Percentiles rank a stretch among this genome's conserved stretches.
Conservation (phyloP, 108 stramenopile species). For the Conticribra guillardii region DNA sequence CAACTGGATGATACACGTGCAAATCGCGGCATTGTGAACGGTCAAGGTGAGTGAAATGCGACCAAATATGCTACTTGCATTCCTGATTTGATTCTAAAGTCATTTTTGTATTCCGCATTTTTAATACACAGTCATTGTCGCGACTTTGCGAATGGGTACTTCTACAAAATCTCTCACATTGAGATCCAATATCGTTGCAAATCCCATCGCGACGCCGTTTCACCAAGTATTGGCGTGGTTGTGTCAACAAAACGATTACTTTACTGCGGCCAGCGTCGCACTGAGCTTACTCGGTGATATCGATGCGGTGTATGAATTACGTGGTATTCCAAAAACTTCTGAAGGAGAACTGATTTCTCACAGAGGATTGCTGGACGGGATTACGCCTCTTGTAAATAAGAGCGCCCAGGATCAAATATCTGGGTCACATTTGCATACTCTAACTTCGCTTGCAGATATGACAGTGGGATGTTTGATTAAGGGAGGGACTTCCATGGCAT, state of each 20-base stretch:
- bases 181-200: slow-evolving; percentile 54
- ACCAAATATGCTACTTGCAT: too few relatives aligned
- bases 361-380: slow-evolving; percentile 77
- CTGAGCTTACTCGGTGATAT: slow-evolving; percentile 69
- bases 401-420: slow-evolving; percentile 10
- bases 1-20: slow-evolving; percentile 59
- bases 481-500: slow-evolving; percentile 68
- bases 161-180: slow-evolving; percentile 44
- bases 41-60: slow-evolving; percentile 73
- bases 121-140: slow-evolving; percentile 27
- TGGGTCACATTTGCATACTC: slow-evolving; percentile 4
- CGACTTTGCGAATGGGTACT: slow-evolving; percentile 19
- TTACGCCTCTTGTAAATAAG: slow-evolving; percentile 44
- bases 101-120: too few relatives aligned
- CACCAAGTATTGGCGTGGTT: slow-evolving; percentile 81
- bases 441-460: slow-evolving; percentile 78
- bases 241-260: slow-evolving; percentile 67
- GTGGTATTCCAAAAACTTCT: slow-evolving; percentile 45
- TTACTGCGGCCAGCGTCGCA: slow-evolving; percentile 77
- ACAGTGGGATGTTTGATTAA: slow-evolving; percentile 78
- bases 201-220: slow-evolving; percentile 68
- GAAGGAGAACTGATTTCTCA: slow-evolving; percentile 55
- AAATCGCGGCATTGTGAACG: slow-evolving; percentile 46
- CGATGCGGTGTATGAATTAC: slow-evolving; percentile 65
- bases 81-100: too few relatives aligned